Evolutionary conservation across 371 early-diverging fungal species (phyloP).

Genomic region (Parasitella parasitica): DNA sequence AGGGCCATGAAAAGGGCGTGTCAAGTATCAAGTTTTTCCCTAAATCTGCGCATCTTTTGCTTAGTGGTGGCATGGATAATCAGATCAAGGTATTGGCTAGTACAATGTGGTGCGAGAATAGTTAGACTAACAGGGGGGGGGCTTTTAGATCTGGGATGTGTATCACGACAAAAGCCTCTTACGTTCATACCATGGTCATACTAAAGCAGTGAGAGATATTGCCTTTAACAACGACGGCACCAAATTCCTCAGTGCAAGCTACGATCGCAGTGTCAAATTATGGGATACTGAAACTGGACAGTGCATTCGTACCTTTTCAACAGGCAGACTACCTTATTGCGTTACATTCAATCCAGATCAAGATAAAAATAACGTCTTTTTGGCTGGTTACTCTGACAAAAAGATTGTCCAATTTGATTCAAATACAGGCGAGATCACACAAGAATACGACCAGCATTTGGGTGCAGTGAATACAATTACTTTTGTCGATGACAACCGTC

Average conservation of each 20-base stretch:
- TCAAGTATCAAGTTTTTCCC: constrained; percentile 91
- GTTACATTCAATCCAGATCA: constrained; percentile 88
- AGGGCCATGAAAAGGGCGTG: constrained; percentile 92
- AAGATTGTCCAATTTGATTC: constrained; percentile 89
- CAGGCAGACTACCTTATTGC: constrained; percentile 84
- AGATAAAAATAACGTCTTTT: constrained; percentile 80
- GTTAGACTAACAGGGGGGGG: background rate
- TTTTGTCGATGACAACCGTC: constrained; percentile 91
- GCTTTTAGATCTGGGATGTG: constrained; percentile 84
- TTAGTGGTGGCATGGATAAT: constrained; percentile 91
- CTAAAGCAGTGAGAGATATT: constrained; percentile 90
- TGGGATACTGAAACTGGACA: constrained; percentile 97
- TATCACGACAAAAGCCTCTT: constrained; percentile 84
- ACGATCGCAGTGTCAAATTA: constrained; percentile 88
- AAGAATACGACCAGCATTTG: constrained; percentile 96
- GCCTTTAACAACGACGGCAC: constrained; percentile 88
- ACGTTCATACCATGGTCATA: constrained; percentile 89
- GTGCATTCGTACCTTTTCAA: constrained; percentile 79
- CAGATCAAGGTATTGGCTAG: constrained; percentile 72
- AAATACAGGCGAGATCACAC: constrained; percentile 79
- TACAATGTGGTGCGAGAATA: too few species aligned
- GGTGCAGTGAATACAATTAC: constrained; percentile 96
- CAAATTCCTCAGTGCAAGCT: constrained; percentile 84
- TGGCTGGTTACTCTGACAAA: constrained; percentile 92
- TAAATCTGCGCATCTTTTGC: constrained; percentile 84